Evolutionary conservation across 2,329 filamentous ascomycete genomes (phyloP).

Genomic region (Madurella mycetomatis): DNA sequence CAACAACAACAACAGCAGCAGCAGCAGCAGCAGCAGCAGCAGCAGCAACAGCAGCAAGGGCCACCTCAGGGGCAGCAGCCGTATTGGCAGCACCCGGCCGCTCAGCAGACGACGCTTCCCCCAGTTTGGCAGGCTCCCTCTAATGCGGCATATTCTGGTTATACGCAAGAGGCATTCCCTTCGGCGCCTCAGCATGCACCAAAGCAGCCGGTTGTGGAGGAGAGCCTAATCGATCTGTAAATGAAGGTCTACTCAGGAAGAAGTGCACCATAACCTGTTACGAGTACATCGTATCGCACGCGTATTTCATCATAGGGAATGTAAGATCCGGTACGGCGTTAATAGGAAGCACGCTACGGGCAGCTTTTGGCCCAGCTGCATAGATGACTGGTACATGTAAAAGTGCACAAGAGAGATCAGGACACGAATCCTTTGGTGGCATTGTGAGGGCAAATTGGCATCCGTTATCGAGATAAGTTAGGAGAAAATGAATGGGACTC

Average conservation of each 20-base stretch:
- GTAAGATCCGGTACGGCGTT: slow-evolving; percentile 6
- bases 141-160: slow-evolving; percentile 43
- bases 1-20: slow-evolving; percentile 33
- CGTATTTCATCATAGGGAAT: neutral
- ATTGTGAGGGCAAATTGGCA: neutral
- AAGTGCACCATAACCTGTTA: neutral
- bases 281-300: neutral
- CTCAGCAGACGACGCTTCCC: slow-evolving; percentile 38
- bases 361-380: neutral
- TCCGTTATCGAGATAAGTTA: neutral
- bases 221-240: slow-evolving; percentile 74
- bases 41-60: slow-evolving; percentile 26
- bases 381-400: slow-evolving; percentile 1
- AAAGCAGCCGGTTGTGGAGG: slow-evolving; percentile 59
- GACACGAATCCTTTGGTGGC: neutral
- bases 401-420: neutral
- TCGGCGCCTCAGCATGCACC: slow-evolving; percentile 60
- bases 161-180: slow-evolving; percentile 60
- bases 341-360: neutral
- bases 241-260: neutral
- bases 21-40: slow-evolving; percentile 32
- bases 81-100: slow-evolving; percentile 46
- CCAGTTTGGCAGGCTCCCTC: slow-evolving; percentile 39
- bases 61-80: slow-evolving; percentile 39
- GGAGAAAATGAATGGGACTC: neutral